Base-by-base conservation (phyloP, 768 basidiomycete species). In the Trametes villosa region DNA sequence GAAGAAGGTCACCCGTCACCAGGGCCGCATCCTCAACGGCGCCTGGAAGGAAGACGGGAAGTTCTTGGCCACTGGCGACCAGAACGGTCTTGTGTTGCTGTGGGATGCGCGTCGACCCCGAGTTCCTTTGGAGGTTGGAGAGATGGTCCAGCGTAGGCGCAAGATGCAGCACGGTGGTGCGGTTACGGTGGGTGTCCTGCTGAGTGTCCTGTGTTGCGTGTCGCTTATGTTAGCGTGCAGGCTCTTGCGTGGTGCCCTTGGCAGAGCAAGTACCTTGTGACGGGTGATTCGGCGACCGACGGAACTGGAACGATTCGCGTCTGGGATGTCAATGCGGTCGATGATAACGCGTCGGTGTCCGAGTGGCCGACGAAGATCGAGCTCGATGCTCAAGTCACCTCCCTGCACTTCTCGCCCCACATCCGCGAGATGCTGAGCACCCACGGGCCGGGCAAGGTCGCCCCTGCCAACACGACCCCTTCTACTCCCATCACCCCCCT, bases 351-450 rank as follows among this genome's bases (percentile, higher is more conserved):
- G 67, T 57, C 75, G 18, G 72, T 68, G 15, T 57, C 55, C 40
- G 59, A 60, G 49, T 54, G 55, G 6, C 80, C 82, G 0, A 76
- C 78, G 9, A 78, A 75, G 53, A 64, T 83, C n/a, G 81, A 83
- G 38, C 74, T 80, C 18, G 78, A 77, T 26, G 82, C 86, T 11
- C 83, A 85, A 59, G 83, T 94, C 53, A 88, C 87, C 7, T 85
- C 86, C 7, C 72, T 93, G 12, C 80, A 88, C 53, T 92, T 86
- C 70, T 91, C 92, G 17, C 84, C 87, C 4, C 88, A 93, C 62
- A 86, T 87, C 68, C 92, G 92, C 65, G 94, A 96, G 68, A 74
- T 97, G 34, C 74, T 96, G n/a, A 91, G 86, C 42, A 91, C 92
- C 2, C 91, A 94, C 66, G 92, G 84, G 3, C 79, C 78, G 51